phyloP scores from a whole-genome alignment of 768 basidiomycete genomes.

The Pisolithus albus region DNA sequence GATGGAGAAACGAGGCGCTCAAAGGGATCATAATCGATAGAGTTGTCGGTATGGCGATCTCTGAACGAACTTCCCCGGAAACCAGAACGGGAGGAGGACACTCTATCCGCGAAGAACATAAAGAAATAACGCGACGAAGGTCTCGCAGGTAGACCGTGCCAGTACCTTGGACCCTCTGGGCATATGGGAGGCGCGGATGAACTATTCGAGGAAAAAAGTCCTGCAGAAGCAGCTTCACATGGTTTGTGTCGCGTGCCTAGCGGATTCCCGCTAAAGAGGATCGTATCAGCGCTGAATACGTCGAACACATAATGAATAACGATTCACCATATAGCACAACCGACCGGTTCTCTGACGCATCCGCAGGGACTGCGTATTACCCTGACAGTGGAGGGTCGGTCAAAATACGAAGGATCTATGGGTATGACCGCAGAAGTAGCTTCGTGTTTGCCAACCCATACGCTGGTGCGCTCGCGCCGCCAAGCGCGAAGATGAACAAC shows the following conservation, averaged over 20 bases:
- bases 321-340: conserved; percentile 53
- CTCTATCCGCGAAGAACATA: conserved; percentile 43
- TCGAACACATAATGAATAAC: neutral
- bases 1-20: conserved; percentile 33
- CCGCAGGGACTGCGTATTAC: conserved; percentile 54
- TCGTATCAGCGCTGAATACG: conserved; percentile 7
- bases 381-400: conserved; percentile 39
- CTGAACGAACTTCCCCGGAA: neutral
- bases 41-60: conserved; percentile 14
- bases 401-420: conserved; percentile 55
- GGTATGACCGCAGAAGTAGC: conserved; percentile 48
- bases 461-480: conserved; percentile 43
- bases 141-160: conserved; percentile 26
- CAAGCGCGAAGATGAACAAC: conserved; percentile 51
- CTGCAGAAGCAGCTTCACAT: conserved; percentile 50
- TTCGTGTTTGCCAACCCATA: conserved; percentile 52
- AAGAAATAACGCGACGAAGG: conserved; percentile 26
- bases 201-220: conserved; percentile 27
- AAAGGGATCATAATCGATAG: conserved; percentile 32
- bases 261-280: conserved; percentile 49
- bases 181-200: conserved; percentile 18
- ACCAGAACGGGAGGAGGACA: conserved; percentile 21
- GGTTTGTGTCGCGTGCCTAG: conserved; percentile 58
- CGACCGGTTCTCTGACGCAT: conserved; percentile 61
- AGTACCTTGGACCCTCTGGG: conserved; percentile 39